Evolutionary conservation across 2,329 filamentous ascomycete species (phyloP), one percentile per base, ranked within the genome.

Genomic region (Aciculosporium take): DNA sequence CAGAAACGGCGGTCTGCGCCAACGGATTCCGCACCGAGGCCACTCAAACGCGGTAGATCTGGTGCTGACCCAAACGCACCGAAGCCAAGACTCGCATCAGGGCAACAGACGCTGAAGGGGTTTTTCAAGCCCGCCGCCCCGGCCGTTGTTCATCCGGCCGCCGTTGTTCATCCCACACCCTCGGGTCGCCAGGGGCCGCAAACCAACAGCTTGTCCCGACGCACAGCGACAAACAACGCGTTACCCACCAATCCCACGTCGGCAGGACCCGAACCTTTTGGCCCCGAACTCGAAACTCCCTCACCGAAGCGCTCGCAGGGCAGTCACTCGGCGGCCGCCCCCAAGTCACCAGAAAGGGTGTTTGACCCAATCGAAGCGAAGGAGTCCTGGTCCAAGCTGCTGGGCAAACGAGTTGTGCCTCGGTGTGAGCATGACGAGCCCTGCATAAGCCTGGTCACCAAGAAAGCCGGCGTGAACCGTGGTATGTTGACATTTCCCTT

Each of bases 351-450:
- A 3, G 66, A 61, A 7, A 67, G 59, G 42, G 66, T 75, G 2
- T 68, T 81, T 45, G 83, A 88, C 50, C 79, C 81, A 0, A 76
- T 86, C 38, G 69, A 74, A 46, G 73, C 74, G 35, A 89, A 85
- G 56, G 81, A 91, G 54, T 81, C 81, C 18, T 96, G 91, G 91
- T 79, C 77, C 4, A 87, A 81, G 56, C 68, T 96, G 12, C 79
- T 96, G 46, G 75, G 79, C 13, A 86, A 81, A 57, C 79, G 82
- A 43, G 64, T 75, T 1, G 69, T 76, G 1, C 91, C 91, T 1
- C 74, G 72, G 43, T 98, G 91, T 56, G 87, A 95, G 37, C 91
- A 98, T 55, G 69, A 77, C 40, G 88, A 96, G 52, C 82, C 84
- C 3, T 96, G 91, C 60, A 83, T 87, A 48, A 84, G 72, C 48